These are phyloP conservation scores for Ambrosia trifida DNA, from an alignment of 129 eudicot genomes.

Conservation along the genomic window DNA sequence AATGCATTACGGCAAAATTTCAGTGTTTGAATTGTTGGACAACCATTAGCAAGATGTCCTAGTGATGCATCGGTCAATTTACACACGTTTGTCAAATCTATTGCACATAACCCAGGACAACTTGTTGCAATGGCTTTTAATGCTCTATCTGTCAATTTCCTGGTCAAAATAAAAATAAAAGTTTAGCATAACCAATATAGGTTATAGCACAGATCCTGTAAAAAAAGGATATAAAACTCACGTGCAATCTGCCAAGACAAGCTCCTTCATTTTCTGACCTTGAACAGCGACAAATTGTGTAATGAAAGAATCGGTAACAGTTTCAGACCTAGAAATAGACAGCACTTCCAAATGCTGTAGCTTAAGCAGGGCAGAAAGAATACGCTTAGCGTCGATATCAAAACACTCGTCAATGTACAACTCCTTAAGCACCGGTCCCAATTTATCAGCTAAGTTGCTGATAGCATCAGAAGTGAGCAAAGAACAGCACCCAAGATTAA, in stretches of 20 bases:
- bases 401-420: constrained; percentile 76
- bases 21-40: constrained; percentile 52
- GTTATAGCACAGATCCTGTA: neutral
- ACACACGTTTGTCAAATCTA: constrained; percentile 57
- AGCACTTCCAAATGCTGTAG: constrained; percentile 65
- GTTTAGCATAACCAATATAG: neutral
- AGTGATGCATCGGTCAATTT: constrained; percentile 67
- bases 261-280: constrained; percentile 74
- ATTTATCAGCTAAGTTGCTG: constrained; percentile 47
- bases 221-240: constrained; percentile 33
- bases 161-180: constrained; percentile 29
- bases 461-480: constrained; percentile 70
- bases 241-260: constrained; percentile 75
- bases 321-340: constrained; percentile 58
- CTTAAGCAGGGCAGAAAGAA: constrained; percentile 64
- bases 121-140: constrained; percentile 59
- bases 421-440: constrained; percentile 65
- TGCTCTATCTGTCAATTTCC: constrained; percentile 76
- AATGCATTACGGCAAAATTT: constrained; percentile 62
- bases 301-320: constrained; percentile 70
- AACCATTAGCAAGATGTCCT: constrained; percentile 83
- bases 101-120: constrained; percentile 58
- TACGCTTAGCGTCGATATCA: constrained; percentile 55
- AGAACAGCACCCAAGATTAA: constrained; percentile 86
- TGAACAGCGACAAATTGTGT: constrained; percentile 39